These are phyloP conservation scores for Cutaneotrichosporon cutaneum DNA, from an alignment of 1,284 basidiomycete genomes.

Conservation along the genomic window DNA sequence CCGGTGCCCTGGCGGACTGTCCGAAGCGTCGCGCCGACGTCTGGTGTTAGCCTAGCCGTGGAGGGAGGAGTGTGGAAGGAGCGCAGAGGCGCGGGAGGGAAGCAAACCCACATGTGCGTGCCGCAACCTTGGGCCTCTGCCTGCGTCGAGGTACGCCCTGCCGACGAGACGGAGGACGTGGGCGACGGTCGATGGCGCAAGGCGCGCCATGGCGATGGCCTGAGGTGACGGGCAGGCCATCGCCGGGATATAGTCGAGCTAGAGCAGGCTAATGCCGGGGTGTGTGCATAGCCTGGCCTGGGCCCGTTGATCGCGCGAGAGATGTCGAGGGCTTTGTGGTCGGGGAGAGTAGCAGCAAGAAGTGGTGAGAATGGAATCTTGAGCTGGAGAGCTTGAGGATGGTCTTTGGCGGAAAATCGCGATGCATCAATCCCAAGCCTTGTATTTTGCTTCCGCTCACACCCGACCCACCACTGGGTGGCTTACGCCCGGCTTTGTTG, in stretches of 20 bases:
- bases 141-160: conserved; percentile 20
- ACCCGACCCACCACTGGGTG: background rate
- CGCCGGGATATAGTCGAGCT: conserved; percentile 14
- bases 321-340: background rate
- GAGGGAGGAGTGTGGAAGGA: background rate
- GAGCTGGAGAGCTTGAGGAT: background rate
- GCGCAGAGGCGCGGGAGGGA: too few species aligned
- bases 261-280: conserved; percentile 3
- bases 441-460: background rate
- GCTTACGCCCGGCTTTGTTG: too few species aligned
- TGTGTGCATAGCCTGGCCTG: background rate
- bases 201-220: conserved; percentile 27
- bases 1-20: conserved; percentile 15
- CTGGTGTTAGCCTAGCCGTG: background rate
- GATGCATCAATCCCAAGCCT: background rate
- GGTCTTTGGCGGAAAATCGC: background rate
- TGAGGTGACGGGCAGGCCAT: conserved; percentile 23
- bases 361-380: background rate
- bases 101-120: conserved; percentile 1
- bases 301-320: conserved; percentile 2
- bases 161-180: conserved; percentile 25
- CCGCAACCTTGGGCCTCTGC: background rate
- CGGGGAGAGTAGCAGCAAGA: background rate
- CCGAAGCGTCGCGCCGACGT: conserved; percentile 15
- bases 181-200: conserved; percentile 19